Evolutionary conservation across 805 yeast species (phyloP).

Genomic region (Candida ortonii): DNA sequence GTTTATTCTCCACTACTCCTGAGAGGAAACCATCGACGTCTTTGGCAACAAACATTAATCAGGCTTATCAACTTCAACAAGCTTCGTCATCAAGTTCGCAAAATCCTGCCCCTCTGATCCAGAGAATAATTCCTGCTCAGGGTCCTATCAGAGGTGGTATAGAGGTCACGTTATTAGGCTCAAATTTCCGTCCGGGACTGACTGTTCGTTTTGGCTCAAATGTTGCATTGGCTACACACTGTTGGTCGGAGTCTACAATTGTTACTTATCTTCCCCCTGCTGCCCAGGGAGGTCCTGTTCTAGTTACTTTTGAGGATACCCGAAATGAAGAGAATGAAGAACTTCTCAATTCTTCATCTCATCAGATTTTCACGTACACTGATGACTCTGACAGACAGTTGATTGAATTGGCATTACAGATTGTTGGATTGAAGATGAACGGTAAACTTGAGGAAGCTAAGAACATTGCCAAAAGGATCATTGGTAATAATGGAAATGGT

Average conservation of each 20-base stretch:
- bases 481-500: slow-evolving; percentile 53
- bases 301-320: slow-evolving; percentile 65
- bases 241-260: slow-evolving; percentile 94
- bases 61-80: slow-evolving; percentile 3
- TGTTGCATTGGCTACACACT: slow-evolving; percentile 79
- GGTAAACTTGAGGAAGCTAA: slow-evolving; percentile 94
- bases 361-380: slow-evolving; percentile 79
- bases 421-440: slow-evolving; percentile 95
- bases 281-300: slow-evolving; percentile 82
- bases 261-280: slow-evolving; percentile 95
- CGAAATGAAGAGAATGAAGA: slow-evolving; percentile 13
- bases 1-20: slow-evolving; percentile 32
- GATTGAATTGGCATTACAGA: slow-evolving; percentile 92
- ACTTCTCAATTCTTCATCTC: slow-evolving; percentile 28
- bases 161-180: slow-evolving; percentile 87
- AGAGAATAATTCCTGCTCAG: slow-evolving; percentile 88
- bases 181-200: slow-evolving; percentile 79
- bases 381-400: slow-evolving; percentile 95
- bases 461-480: slow-evolving; percentile 87
- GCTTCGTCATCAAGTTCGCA: slow-evolving; percentile 3
- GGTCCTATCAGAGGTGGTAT: slow-evolving; percentile 97
- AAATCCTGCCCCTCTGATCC: slow-evolving; percentile 52
- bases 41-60: slow-evolving; percentile 5
- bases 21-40: slow-evolving; percentile 23
- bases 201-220: slow-evolving; percentile 83